Percentiles rank a stretch among this genome's conserved stretches.
These are phyloP conservation scores for Xylariaceae sp. DNA, from an alignment of 2,329 filamentous ascomycete species.

Conservation along the genomic window DNA sequence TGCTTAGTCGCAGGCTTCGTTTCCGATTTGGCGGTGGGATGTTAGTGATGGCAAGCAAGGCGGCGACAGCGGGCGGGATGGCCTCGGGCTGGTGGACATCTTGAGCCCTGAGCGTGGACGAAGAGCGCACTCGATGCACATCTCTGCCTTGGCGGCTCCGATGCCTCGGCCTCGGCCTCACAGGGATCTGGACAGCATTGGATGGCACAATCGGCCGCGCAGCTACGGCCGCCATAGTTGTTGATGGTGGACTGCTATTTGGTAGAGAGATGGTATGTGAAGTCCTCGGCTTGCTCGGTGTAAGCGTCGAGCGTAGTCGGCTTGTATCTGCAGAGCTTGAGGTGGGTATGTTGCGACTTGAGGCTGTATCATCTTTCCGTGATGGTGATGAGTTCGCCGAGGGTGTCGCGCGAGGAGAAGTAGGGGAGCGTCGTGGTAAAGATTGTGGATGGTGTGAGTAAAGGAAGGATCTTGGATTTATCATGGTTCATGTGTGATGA, in stretches of 20 bases:
- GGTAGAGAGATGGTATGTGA: slow-evolving; percentile 22
- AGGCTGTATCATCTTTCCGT: slow-evolving; percentile 30
- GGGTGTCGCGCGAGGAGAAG: slow-evolving; percentile 14
- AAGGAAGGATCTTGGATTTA: slow-evolving; percentile 39
- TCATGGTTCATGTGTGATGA: slow-evolving; percentile 29
- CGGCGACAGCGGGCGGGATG: slow-evolving; percentile 57
- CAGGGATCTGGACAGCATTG: slow-evolving; percentile 54
- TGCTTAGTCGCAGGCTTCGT: slow-evolving; percentile 29
- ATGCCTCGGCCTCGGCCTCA: slow-evolving; percentile 36
- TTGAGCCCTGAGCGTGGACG: slow-evolving; percentile 31
- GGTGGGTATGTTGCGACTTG: slow-evolving; percentile 17
- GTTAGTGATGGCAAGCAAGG: slow-evolving; percentile 57
- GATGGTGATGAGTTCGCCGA: slow-evolving; percentile 14
- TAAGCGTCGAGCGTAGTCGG: no score
- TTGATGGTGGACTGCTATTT: slow-evolving; percentile 25
- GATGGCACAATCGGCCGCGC: slow-evolving; percentile 39
- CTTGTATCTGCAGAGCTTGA: slow-evolving; percentile 12
- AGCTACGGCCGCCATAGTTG: slow-evolving; percentile 29
- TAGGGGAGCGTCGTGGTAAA: slow-evolving; percentile 15
- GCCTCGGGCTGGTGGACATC: slow-evolving; percentile 49
- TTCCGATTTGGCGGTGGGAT: slow-evolving; percentile 49
- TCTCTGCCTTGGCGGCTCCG: slow-evolving; percentile 36
- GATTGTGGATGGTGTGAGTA: slow-evolving; percentile 28
- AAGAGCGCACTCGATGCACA: slow-evolving; percentile 29
- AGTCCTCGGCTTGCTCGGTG: slow-evolving; percentile 19